phyloP scores from a whole-genome alignment of 306 rosid genomes.

The Sechiopsis laciniata region DNA sequence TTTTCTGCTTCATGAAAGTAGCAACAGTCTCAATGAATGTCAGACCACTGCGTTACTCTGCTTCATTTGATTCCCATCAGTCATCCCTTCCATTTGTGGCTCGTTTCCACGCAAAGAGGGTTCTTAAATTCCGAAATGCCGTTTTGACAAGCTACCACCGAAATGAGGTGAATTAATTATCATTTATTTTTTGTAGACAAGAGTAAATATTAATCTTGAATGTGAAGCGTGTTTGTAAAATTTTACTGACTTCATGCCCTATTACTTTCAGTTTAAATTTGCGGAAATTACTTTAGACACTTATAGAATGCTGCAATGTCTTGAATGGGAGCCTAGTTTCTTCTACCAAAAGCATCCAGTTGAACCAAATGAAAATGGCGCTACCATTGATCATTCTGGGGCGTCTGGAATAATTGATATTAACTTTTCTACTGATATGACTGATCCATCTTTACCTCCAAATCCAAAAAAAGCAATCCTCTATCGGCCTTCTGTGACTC shows the following conservation, averaged over 20 bases:
- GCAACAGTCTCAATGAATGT: constrained; percentile 56
- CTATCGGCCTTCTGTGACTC: constrained; percentile 86
- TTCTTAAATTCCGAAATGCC: constrained; percentile 80
- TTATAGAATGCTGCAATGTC: constrained; percentile 84
- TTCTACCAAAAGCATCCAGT: constrained; percentile 59
- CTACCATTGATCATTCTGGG: constrained; percentile 64
- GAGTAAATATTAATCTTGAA: not conserved
- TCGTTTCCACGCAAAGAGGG: constrained; percentile 91
- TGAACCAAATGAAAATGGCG: constrained; percentile 60
- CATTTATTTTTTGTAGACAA: not conserved
- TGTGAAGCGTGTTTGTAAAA: not conserved
- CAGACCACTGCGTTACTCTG: constrained; percentile 79
- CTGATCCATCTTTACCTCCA: constrained; percentile 76
- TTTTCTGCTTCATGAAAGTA: constrained; percentile 67
- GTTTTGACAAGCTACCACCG: constrained; percentile 80
- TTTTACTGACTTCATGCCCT: constrained; percentile 22
- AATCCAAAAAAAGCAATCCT: constrained; percentile 89
- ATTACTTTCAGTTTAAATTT: constrained; percentile 75
- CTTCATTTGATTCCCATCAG: constrained; percentile 57
- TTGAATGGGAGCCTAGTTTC: constrained; percentile 93
- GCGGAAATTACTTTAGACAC: constrained; percentile 89
- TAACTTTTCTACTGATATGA: constrained; percentile 75
- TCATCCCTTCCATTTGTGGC: constrained; percentile 75
- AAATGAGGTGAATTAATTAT: constrained; percentile 63
- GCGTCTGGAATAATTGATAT: constrained; percentile 83